Evolutionary conservation across 1,284 basidiomycete species (phyloP).

Genomic region (Gomphus sp.): DNA sequence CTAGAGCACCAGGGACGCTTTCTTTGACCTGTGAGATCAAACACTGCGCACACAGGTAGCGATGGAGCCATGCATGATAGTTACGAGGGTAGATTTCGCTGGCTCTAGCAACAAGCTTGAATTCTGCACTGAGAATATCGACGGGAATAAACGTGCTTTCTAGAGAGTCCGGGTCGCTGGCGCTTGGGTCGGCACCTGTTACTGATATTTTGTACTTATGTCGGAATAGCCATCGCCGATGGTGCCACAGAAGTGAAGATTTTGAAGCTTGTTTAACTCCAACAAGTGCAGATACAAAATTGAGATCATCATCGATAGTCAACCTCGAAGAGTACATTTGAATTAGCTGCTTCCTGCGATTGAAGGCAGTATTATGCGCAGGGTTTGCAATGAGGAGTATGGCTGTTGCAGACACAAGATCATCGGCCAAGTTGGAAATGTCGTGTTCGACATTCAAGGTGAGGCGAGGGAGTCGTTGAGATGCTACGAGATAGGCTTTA

Average conservation of each 20-base stretch:
- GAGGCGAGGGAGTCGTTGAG: background rate
- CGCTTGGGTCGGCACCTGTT: background rate
- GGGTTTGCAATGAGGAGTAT: slow-evolving; percentile 56
- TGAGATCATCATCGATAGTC: slow-evolving; percentile 30
- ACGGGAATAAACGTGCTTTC: slow-evolving; percentile 18
- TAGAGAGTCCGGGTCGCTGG: slow-evolving; percentile 10
- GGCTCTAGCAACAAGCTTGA: slow-evolving; percentile 33
- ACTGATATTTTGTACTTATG: slow-evolving; percentile 14
- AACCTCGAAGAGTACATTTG: slow-evolving; percentile 2
- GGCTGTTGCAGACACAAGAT: slow-evolving; percentile 27
- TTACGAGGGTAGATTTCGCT: slow-evolving; percentile 56
- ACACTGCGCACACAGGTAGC: slow-evolving; percentile 33
- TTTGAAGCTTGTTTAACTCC: slow-evolving; percentile 47
- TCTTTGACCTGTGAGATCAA: slow-evolving; percentile 8
- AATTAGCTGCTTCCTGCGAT: slow-evolving; percentile 45
- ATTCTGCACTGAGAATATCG: slow-evolving; percentile 31
- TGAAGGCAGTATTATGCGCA: slow-evolving; percentile 56
- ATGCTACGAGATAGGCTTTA: slow-evolving; percentile 38
- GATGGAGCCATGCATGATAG: slow-evolving; percentile 59
- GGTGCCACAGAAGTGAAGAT: slow-evolving; percentile 56
- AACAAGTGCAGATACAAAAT: slow-evolving; percentile 36
- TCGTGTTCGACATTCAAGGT: background rate
- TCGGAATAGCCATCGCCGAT: slow-evolving; percentile 52
- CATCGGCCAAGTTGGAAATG: background rate
- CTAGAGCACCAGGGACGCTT: background rate